These are phyloP conservation scores for Plenodomus biglobosus DNA, from an alignment of 2,329 filamentous ascomycete species.

Conservation along the genomic window DNA sequence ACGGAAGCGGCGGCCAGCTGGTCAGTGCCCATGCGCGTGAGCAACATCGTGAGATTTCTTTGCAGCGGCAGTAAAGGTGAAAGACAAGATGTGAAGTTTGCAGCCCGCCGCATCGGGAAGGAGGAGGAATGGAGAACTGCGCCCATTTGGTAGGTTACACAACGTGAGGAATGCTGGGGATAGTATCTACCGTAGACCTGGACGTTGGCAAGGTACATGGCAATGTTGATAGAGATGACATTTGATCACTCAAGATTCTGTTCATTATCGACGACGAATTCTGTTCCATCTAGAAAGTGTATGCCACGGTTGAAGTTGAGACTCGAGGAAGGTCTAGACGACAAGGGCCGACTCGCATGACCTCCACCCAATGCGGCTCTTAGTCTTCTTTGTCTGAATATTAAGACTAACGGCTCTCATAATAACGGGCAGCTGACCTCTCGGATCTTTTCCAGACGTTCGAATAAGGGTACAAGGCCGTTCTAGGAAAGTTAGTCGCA, in stretches of 20 bases:
- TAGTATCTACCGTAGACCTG: background rate
- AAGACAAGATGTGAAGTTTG: background rate
- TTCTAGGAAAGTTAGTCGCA: background rate
- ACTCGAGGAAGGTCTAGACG: background rate
- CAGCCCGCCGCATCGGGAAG: conserved; percentile 5
- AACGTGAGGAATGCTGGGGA: background rate
- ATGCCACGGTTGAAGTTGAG: background rate
- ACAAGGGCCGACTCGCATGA: background rate
- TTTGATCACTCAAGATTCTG: background rate
- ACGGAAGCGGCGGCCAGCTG: conserved; percentile 2
- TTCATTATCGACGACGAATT: background rate
- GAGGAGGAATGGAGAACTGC: conserved; percentile 1
- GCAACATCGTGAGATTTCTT: conserved; percentile 4
- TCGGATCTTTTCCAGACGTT: conserved; percentile 5
- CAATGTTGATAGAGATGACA: background rate
- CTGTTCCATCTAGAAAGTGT: too few species aligned
- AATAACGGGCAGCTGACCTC: conserved; percentile 4
- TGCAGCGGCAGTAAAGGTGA: background rate
- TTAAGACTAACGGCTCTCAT: background rate
- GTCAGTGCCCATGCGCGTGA: conserved; percentile 5
- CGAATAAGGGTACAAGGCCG: background rate
- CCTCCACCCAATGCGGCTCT: background rate
- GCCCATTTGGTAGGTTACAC: background rate
- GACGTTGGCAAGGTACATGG: background rate
- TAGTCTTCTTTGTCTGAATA: background rate